A percentile compares a stretch with the other conserved stretches of the same genome.
Conservation (phyloP, 768 basidiomycete species). For the Cyclocybe aegerita region DNA sequence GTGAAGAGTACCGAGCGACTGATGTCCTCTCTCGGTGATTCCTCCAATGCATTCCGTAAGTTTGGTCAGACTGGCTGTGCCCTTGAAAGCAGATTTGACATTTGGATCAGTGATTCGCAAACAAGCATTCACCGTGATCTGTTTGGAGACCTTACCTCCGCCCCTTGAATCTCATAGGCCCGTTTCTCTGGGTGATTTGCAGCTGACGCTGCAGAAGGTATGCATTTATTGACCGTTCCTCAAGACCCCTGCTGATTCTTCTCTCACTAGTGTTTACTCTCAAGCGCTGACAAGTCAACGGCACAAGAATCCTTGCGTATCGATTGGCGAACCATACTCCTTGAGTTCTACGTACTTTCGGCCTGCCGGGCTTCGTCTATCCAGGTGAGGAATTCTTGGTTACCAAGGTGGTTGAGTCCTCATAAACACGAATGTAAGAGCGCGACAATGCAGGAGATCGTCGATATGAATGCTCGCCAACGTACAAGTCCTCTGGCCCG, state of each 20-base stretch:
- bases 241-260: no score
- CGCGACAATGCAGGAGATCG: conserved; percentile 29
- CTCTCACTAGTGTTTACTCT: no score
- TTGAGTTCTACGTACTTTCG: conserved; percentile 35
- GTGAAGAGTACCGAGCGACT: conserved; percentile 11
- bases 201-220: conserved; percentile 1
- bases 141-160: conserved; percentile 31
- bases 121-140: conserved; percentile 40
- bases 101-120: conserved; percentile 33
- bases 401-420: not conserved
- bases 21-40: conserved; percentile 15
- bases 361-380: not conserved
- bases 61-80: not conserved
- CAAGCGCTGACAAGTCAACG: no score
- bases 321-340: conserved; percentile 25
- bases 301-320: conserved; percentile 2
- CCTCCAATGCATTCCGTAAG: conserved; percentile 16
- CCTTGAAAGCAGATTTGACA: not conserved
- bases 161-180: conserved; percentile 14
- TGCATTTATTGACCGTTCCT: no score
- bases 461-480: conserved; percentile 36
- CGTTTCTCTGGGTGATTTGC: conserved; percentile 11
- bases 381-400: conserved; percentile 4
- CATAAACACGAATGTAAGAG: no score
- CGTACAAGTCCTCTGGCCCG: conserved; percentile 36